Evolutionary conservation across 1,284 basidiomycete genomes (phyloP).

Genomic region (Uromyces viciae-fabae): DNA sequence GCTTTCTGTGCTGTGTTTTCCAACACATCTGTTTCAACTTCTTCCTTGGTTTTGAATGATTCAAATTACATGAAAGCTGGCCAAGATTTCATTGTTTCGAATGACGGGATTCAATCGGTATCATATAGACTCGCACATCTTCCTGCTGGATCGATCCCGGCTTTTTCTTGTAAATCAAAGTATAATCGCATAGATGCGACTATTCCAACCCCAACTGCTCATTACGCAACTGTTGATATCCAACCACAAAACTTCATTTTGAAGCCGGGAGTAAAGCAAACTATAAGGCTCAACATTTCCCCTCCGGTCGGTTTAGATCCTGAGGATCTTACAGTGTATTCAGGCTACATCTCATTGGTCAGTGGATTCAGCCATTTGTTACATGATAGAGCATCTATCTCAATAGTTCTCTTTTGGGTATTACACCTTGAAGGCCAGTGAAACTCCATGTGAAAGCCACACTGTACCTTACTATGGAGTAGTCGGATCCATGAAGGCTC

Average conservation of each 20-base stretch:
- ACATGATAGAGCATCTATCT: not conserved
- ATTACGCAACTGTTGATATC: slow-evolving; percentile 14
- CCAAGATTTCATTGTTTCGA: slow-evolving; percentile 15
- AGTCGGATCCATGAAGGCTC: slow-evolving; percentile 34
- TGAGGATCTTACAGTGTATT: slow-evolving; percentile 36
- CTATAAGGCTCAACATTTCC: slow-evolving; percentile 4
- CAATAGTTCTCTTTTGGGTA: not conserved
- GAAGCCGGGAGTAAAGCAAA: slow-evolving; percentile 12
- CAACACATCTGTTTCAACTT: slow-evolving; percentile 34
- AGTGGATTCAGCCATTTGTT: not conserved
- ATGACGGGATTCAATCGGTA: slow-evolving; percentile 17
- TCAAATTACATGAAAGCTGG: not conserved
- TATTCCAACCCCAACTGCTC: not conserved
- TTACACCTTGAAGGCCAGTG: slow-evolving; percentile 12
- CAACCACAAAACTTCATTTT: slow-evolving; percentile 4
- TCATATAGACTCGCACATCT: slow-evolving; percentile 20
- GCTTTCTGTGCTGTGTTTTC: slow-evolving; percentile 43
- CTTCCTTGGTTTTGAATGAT: slow-evolving; percentile 29
- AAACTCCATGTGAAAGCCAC: slow-evolving; percentile 33
- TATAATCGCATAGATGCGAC: slow-evolving; percentile 6
- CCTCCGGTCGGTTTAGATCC: slow-evolving; percentile 6
- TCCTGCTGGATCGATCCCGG: slow-evolving; percentile 16
- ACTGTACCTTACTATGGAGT: slow-evolving; percentile 39
- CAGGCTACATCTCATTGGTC: slow-evolving; percentile 41
- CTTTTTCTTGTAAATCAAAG: slow-evolving; percentile 17